Percentiles rank a stretch among this genome's conserved stretches.
Evolutionary conservation across 2,329 filamentous ascomycete species (phyloP).

Genomic region (Westerdykella sp.): DNA sequence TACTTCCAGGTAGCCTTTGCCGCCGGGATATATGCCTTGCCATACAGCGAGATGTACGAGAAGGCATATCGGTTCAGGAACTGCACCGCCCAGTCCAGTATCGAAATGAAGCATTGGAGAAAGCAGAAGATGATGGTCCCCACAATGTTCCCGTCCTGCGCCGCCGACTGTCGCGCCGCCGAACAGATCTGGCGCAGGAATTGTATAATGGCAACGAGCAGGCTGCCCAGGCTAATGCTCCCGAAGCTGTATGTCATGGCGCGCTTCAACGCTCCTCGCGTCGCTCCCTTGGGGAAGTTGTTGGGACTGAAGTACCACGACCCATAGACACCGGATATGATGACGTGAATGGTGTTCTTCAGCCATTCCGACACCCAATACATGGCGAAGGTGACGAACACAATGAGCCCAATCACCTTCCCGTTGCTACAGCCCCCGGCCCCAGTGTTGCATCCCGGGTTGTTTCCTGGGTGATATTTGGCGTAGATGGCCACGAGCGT

Average conservation of each 20-base stretch:
- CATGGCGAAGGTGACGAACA: constrained; percentile 82
- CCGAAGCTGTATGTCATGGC: constrained; percentile 88
- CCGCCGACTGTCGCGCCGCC: constrained; percentile 62
- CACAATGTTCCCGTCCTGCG: constrained; percentile 62
- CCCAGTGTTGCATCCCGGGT: constrained; percentile 46
- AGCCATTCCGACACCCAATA: constrained; percentile 94
- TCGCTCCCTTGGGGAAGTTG: constrained; percentile 68
- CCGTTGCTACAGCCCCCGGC: constrained; percentile 62
- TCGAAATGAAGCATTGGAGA: constrained; percentile 65
- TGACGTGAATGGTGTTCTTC: constrained; percentile 88
- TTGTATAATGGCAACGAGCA: constrained; percentile 83
- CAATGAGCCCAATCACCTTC: constrained; percentile 77
- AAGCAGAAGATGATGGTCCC: constrained; percentile 64
- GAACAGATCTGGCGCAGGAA: constrained; percentile 75
- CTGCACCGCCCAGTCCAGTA: constrained; percentile 79
- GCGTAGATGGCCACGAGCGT: constrained; percentile 83
- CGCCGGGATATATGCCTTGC: constrained; percentile 76
- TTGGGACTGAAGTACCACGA: constrained; percentile 81
- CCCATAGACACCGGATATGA: constrained; percentile 81
- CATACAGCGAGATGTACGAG: constrained; percentile 87
- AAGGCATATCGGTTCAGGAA: constrained; percentile 93
- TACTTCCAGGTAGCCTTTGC: constrained; percentile 81
- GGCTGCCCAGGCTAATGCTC: constrained; percentile 77
- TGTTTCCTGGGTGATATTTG: constrained; percentile 63
- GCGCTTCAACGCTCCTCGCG: constrained; percentile 73